A percentile compares a stretch with the other conserved stretches of the same genome.
phyloP scores from a whole-genome alignment of 164 flowering plant species.

The Piper longum region DNA sequence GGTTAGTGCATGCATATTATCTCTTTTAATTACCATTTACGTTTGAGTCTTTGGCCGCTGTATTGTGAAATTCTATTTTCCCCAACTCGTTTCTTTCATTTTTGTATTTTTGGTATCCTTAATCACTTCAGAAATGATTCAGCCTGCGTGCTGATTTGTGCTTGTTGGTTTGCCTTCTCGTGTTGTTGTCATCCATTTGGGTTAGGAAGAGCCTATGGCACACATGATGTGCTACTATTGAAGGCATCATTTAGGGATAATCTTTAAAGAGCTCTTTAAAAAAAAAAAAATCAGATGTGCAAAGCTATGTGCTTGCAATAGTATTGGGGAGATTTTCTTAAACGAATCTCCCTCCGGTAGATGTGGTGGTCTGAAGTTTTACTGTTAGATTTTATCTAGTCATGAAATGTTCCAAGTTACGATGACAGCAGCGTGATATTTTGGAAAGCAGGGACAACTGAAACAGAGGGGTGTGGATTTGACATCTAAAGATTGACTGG shows the following conservation, averaged over 20 bases:
- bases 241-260: not conserved
- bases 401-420: not conserved
- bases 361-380: too few relatives aligned
- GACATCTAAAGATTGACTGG: not conserved
- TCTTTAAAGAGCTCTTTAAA: too few relatives aligned
- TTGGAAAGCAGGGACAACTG: not conserved
- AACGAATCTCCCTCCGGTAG: too few relatives aligned
- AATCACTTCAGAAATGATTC: not conserved
- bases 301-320: not conserved
- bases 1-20: conserved; percentile 21
- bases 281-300: not conserved
- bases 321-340: too few relatives aligned
- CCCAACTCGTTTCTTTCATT: too few relatives aligned
- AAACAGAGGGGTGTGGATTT: not conserved
- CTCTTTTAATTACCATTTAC: not conserved
- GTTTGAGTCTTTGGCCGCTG: not conserved
- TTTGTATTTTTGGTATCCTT: not conserved
- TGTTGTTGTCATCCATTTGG: not conserved
- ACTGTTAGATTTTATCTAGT: not conserved
- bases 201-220: not conserved
- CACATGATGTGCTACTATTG: not conserved
- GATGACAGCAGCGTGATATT: not conserved
- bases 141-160: too few relatives aligned
- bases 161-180: too few relatives aligned
- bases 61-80: too few relatives aligned